Conservation (phyloP, 2,329 filamentous ascomycete genomes). For the Hypoxylon sp. region DNA sequence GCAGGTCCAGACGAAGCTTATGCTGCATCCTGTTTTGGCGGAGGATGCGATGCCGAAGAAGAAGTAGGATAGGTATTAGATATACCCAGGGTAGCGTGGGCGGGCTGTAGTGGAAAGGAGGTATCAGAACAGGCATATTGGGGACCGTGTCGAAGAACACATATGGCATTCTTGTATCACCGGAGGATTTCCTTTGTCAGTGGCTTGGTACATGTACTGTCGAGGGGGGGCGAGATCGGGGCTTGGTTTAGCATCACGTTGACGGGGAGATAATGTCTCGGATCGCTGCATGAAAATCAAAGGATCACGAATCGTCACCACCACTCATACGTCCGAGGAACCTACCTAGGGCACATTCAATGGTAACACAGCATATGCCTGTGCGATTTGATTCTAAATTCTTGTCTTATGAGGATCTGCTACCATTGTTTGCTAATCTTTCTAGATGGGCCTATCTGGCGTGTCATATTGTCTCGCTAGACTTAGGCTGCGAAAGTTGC, state of each 20-base stretch:
- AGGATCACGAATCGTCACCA: too few relatives aligned
- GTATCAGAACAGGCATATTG: not conserved
- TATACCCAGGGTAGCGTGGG: not conserved
- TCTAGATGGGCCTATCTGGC: not conserved
- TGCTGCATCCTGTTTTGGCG: constrained; percentile 50
- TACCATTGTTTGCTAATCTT: not conserved
- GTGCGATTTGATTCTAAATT: too few relatives aligned
- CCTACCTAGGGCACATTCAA: too few relatives aligned
- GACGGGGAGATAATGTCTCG: not conserved
- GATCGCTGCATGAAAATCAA: not conserved
- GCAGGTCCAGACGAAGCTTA: constrained; percentile 48
- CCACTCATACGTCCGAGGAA: not conserved
- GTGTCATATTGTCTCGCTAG: not conserved
- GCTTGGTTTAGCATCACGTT: too few relatives aligned
- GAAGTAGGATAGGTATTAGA: constrained; percentile 1
- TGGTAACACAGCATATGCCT: constrained; percentile 3
- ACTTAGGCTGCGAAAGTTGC: too few relatives aligned
- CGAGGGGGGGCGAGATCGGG: constrained; percentile 1
- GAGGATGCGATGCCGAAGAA: constrained; percentile 42
- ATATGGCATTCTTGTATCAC: constrained; percentile 39
- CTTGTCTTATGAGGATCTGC: not conserved
- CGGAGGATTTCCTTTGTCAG: constrained; percentile 42
- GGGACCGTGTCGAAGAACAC: constrained; percentile 17
- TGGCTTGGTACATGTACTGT: constrained; percentile 38
- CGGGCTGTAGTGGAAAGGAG: not conserved